Conservation (phyloP, 2,329 filamentous ascomycete species). For the Chaetomiaceae sp. region DNA sequence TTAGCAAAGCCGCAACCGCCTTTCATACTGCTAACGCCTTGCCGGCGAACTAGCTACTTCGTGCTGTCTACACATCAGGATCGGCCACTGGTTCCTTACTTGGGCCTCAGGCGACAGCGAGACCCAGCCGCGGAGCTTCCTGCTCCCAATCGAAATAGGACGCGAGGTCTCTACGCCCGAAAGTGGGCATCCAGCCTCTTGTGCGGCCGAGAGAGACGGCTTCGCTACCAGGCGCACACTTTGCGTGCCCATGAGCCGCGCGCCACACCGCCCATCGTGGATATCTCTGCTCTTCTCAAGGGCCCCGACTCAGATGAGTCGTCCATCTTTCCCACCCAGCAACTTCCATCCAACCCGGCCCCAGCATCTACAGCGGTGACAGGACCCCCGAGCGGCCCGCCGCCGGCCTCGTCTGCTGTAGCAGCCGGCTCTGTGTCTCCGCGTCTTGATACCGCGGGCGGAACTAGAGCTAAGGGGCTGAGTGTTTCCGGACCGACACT, state of each 20-base stretch:
- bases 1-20: not conserved
- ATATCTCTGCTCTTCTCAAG: conserved; percentile 90
- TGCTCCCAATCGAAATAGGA: not conserved
- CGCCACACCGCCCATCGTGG: conserved; percentile 67
- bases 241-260: conserved; percentile 31
- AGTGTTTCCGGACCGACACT: conserved; percentile 9
- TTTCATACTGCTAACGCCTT: not conserved
- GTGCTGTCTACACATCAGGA: not conserved
- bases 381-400: conserved; percentile 32
- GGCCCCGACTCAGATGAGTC: conserved; percentile 69
- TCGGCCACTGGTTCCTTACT: too few relatives aligned
- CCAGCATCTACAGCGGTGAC: conserved; percentile 35
- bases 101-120: not conserved
- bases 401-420: conserved; percentile 18
- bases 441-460: conserved; percentile 12
- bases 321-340: conserved; percentile 44
- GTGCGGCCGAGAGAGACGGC: not conserved
- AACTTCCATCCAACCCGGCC: conserved; percentile 36
- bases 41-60: not conserved
- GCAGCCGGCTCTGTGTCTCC: conserved; percentile 19
- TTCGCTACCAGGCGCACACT: not conserved
- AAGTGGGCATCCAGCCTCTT: not conserved
- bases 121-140: not conserved
- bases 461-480: conserved; percentile 8
- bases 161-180: not conserved